Conservation (phyloP, 2,329 filamentous ascomycete genomes). For the Bipolaris bicolor region DNA sequence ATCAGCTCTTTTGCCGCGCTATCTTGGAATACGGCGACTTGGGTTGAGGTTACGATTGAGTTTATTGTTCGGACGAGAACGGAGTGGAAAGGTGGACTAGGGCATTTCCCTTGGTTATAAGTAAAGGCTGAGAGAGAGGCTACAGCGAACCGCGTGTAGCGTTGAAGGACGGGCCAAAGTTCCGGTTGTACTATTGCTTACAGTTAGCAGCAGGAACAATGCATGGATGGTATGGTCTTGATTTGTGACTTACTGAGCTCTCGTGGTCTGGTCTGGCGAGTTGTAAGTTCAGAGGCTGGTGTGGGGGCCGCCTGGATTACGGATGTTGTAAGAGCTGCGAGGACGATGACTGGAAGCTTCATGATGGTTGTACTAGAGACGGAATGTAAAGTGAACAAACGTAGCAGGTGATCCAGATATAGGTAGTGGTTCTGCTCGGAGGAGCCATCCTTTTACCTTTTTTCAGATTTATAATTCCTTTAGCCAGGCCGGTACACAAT, state of each 20-base stretch:
- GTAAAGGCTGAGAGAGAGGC: constrained; percentile 23
- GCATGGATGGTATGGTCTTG: not conserved
- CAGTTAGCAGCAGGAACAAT: not conserved
- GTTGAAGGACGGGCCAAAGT: constrained; percentile 16
- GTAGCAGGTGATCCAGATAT: too few species aligned
- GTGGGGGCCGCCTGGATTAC: constrained; percentile 13
- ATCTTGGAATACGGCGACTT: constrained; percentile 23
- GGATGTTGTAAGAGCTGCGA: constrained; percentile 16
- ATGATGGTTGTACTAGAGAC: not conserved
- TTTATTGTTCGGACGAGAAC: constrained; percentile 14
- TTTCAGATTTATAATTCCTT: too few species aligned
- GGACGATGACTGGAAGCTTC: constrained; percentile 14
- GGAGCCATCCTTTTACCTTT: not conserved
- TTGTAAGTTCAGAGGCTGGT: not conserved
- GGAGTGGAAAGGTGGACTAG: constrained; percentile 20
- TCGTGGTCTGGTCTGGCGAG: constrained; percentile 1
- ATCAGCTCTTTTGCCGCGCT: constrained; percentile 17
- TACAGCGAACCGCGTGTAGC: constrained; percentile 24
- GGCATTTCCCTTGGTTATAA: constrained; percentile 18
- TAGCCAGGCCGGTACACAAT: not conserved
- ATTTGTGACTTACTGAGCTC: constrained; percentile 10
- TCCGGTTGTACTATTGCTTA: constrained; percentile 11
- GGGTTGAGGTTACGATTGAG: constrained; percentile 16
- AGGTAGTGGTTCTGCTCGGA: not conserved
- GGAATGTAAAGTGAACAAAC: not conserved